Conservation (phyloP, 306 rosid genomes). For the Gastrolobium villosum region DNA sequence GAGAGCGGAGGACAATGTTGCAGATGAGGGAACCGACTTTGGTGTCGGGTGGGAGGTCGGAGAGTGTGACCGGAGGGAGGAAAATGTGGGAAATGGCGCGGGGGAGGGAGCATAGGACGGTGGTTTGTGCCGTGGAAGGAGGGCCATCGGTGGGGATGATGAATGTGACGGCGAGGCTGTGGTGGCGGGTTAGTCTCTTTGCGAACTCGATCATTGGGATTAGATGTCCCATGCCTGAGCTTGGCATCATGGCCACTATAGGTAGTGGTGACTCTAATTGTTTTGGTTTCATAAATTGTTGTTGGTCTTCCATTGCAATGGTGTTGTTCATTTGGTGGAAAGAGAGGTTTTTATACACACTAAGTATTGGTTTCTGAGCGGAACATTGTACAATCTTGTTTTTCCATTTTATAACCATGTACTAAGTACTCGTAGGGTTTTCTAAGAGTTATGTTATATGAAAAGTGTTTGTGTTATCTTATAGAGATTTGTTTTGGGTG, state of each 20-base stretch:
- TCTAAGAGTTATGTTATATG: no score
- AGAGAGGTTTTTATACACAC: no score
- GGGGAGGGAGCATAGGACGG: constrained; percentile 54
- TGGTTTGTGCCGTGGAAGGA: constrained; percentile 59
- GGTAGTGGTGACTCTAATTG: constrained; percentile 22
- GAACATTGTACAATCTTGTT: no score
- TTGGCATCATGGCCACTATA: constrained; percentile 61
- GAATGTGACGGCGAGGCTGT: constrained; percentile 54
- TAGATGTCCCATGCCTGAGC: constrained; percentile 89
- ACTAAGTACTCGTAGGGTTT: no score
- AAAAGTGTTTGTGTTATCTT: no score
- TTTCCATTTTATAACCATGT: no score
- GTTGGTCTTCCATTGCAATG: not conserved
- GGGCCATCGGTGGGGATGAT: constrained; percentile 66
- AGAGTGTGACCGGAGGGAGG: constrained; percentile 36
- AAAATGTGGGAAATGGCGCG: constrained; percentile 47
- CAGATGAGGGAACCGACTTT: constrained; percentile 47
- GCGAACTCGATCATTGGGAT: constrained; percentile 79
- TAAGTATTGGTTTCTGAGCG: no score
- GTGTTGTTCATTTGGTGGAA: no score
- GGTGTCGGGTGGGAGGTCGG: constrained; percentile 22
- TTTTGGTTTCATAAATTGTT: not conserved
- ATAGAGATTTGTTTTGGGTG: no score
- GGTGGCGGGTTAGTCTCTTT: constrained; percentile 58
- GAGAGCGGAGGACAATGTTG: constrained; percentile 47